Base-by-base conservation (phyloP, 2,329 filamentous ascomycete species). In the Trichoderma cornu-damae region DNA sequence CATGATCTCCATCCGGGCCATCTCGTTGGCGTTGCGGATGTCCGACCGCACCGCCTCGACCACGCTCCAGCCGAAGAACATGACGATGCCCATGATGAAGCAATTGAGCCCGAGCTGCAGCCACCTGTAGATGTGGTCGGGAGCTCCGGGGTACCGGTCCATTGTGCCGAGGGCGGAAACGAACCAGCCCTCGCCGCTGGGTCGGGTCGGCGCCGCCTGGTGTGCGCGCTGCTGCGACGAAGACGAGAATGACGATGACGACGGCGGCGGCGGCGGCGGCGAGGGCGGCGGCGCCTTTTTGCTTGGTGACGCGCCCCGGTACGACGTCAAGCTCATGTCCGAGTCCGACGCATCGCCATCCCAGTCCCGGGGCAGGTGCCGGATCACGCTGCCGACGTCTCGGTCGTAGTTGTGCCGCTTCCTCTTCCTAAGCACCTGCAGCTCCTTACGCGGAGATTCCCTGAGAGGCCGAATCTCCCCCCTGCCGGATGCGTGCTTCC, bases 41-140 rank as follows among this genome's bases (percentile, higher is more conserved):
- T 96, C 92, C 22, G 81, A 79, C 12, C 85, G 84, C 52, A 94
- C 84, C 7, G 88, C 87, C 12, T 79, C 75, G 62, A 89, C 82
- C 64, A 90, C 81, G 1, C 81, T 78, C 74, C 86, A 90, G 32
- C 89, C 77, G 42, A 90, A 76, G 70, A 87, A 93, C 38, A 84
- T 72, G 55, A 79, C 72, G 11, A 79, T 70, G 4, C 71, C 69
- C 4, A 85, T 77, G 14, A 88, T 75, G 59, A 82, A 79, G 46
- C 85, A 68, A 68, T 90, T 90, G 73, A 90, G 80, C 2, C 79
- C 67, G 3, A 85, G 73, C 57, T 81, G 78, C 32, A 85, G 70
- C 79, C 83, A 86, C 60, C 78, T 77, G 47, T 80, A 81, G 38
- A 85, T 70, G 59, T 85, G 79, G 24, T 82, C 78, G 1, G 83